These are phyloP conservation scores for Arabidopsis hybrid DNA, from an alignment of 441 rosid genomes.

Conservation along the genomic window DNA sequence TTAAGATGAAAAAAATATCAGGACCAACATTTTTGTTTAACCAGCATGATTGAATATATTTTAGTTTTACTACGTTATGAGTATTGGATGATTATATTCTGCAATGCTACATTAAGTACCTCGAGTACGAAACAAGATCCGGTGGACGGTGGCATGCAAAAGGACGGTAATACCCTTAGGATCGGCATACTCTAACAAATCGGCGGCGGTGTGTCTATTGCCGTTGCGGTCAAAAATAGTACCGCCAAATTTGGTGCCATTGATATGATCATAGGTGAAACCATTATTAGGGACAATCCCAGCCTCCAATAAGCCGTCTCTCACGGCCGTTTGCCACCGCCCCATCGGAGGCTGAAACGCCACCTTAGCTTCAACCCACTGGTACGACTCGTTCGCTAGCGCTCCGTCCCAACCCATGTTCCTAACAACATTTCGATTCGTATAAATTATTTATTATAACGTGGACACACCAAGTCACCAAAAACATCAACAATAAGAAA, in stretches of 20 bases:
- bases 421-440: slow-evolving; percentile 46
- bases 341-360: slow-evolving; percentile 71
- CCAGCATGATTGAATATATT: too few relatives aligned
- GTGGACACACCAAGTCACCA: slow-evolving; percentile 9
- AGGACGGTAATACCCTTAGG: slow-evolving; percentile 68
- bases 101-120: not conserved
- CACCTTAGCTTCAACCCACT: slow-evolving; percentile 77
- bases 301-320: slow-evolving; percentile 75
- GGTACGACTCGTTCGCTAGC: slow-evolving; percentile 76
- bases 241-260: slow-evolving; percentile 90
- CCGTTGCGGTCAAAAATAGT: slow-evolving; percentile 76
- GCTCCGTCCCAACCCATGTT: slow-evolving; percentile 72
- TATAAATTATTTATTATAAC: not conserved
- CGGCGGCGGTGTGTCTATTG: slow-evolving; percentile 82
- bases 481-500: not conserved
- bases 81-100: not conserved
- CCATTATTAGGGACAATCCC: slow-evolving; percentile 83
- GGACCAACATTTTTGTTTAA: too few relatives aligned
- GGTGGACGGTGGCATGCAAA: slow-evolving; percentile 68
- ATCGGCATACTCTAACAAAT: slow-evolving; percentile 64
- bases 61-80: too few relatives aligned
- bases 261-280: slow-evolving; percentile 85
- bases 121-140: slow-evolving; percentile 48
- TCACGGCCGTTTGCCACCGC: slow-evolving; percentile 84
- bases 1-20: not conserved